Percentiles rank a stretch among this genome's conserved stretches.
Evolutionary conservation across 2,329 filamentous ascomycete species (phyloP).

Genomic region (Knoxdaviesia proteae): DNA sequence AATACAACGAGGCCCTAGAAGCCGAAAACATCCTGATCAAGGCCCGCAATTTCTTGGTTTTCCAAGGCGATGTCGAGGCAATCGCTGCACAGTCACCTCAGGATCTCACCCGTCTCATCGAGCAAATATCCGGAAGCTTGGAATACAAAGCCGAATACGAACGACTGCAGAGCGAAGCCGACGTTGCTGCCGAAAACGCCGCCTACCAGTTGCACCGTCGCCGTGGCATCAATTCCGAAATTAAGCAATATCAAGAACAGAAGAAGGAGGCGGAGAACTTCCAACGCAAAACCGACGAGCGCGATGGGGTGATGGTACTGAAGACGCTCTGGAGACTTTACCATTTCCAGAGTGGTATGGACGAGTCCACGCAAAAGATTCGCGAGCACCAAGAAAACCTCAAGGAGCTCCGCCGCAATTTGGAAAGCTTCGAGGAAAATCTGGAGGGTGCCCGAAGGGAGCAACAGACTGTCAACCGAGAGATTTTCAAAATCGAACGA

Average conservation of each 20-base stretch:
- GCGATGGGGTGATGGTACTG: constrained; percentile 75
- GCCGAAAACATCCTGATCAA: constrained; percentile 94
- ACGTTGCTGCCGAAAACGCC: constrained; percentile 74
- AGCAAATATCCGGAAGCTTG: constrained; percentile 91
- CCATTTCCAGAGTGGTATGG: constrained; percentile 83
- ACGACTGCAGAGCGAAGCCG: constrained; percentile 62
- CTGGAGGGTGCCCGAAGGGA: constrained; percentile 68
- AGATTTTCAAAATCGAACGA: constrained; percentile 65
- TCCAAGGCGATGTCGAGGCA: constrained; percentile 93
- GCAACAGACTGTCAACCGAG: constrained; percentile 56
- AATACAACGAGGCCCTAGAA: constrained; percentile 87
- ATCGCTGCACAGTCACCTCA: constrained; percentile 90
- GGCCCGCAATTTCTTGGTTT: constrained; percentile 91
- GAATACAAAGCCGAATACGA: constrained; percentile 94
- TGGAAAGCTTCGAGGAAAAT: constrained; percentile 62
- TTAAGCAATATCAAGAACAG: constrained; percentile 93
- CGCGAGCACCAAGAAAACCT: constrained; percentile 86
- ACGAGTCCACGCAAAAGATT: constrained; percentile 76
- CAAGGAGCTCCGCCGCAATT: constrained; percentile 74
- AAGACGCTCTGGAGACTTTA: constrained; percentile 95
- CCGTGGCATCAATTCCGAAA: constrained; percentile 88
- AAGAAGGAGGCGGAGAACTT: constrained; percentile 91
- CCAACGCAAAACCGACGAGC: constrained; percentile 72
- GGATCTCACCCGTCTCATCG: constrained; percentile 80
- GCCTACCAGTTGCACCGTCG: constrained; percentile 74